These are phyloP conservation scores for Malassezia psittaci DNA, from an alignment of 1,284 basidiomycete species.

Conservation along the genomic window DNA sequence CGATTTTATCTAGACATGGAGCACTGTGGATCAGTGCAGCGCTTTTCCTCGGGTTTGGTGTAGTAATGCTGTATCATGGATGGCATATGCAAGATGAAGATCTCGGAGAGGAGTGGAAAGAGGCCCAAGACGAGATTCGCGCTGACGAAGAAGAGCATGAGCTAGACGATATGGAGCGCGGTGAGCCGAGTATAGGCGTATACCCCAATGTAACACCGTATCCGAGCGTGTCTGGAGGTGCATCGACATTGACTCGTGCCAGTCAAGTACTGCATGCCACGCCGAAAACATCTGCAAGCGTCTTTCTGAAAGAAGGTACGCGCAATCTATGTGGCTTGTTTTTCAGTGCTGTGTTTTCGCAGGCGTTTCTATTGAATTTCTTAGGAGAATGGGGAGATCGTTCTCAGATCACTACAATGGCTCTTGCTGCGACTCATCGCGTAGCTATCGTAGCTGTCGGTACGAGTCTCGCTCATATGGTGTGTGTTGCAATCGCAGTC, in stretches of 20 bases:
- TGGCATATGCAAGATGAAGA: slow-evolving; percentile 37
- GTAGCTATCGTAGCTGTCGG: slow-evolving; percentile 11
- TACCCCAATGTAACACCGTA: background rate
- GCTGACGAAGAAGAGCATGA: slow-evolving; percentile 82
- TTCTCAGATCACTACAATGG: slow-evolving; percentile 94
- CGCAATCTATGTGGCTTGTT: slow-evolving; percentile 73
- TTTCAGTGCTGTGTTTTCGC: slow-evolving; percentile 85
- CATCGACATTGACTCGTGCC: background rate
- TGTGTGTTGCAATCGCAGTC: slow-evolving; percentile 13
- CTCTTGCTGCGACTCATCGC: slow-evolving; percentile 75
- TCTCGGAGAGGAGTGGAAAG: slow-evolving; percentile 61
- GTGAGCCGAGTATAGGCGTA: background rate
- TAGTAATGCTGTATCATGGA: slow-evolving; percentile 33
- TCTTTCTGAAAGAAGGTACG: slow-evolving; percentile 55
- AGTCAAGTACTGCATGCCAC: background rate
- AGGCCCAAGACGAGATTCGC: slow-evolving; percentile 57
- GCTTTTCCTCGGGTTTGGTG: slow-evolving; percentile 47
- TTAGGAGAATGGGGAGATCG: slow-evolving; percentile 97
- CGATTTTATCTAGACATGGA: slow-evolving; percentile 50
- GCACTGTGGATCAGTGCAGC: slow-evolving; percentile 68
- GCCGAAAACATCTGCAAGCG: background rate
- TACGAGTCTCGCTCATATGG: slow-evolving; percentile 15
- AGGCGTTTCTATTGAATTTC: slow-evolving; percentile 89
- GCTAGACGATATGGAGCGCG: slow-evolving; percentile 26
- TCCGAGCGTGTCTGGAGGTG: background rate